Evolutionary conservation across 2,329 filamentous ascomycete species (phyloP), one percentile per base, ranked within the genome.

Genomic region (Talaromyces islandicus): DNA sequence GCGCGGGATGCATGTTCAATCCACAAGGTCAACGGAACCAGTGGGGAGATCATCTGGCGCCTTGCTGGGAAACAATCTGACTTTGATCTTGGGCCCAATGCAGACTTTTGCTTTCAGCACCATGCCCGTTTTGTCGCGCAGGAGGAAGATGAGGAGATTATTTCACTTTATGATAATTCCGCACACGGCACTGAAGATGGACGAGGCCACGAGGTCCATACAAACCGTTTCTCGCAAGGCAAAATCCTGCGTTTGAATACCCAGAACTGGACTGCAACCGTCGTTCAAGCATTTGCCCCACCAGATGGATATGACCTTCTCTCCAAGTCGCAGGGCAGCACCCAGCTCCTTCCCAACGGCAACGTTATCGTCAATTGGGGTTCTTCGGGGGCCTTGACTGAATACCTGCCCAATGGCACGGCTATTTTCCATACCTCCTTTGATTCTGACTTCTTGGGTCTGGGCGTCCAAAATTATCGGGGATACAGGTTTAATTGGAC

Each of bases 361-460:
- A 81, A 84, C 60, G 78, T 78, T 7, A 71, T 86, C 48, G 78
- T 86, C 35, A 81, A 82, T 63, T 87, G 83, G 83, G 83, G 84
- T 4, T 78, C 76, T 0, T 75, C 78, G 19, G 79, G 79, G 0
- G 78, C 77, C 2, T 65, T 80, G 24, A 70, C 71, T 5, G 71
- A 72, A n/a, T 71, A 68, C 19, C 61, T 64, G 14, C 56, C 66
- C 0, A 66, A 76, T 24, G 73, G 75, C 1, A 71, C 67, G 1
- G 66, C 70, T 1, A 70, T 77, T 11, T 74, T 76, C 59, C 75
- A 77, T 56, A 69, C 74, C 5, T 25, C 21, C 0, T 76, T 75
- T 43, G 69, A 76, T 64, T 73, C 76, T 58, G 82, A 79, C 7
- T 80, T 81, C 64, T 77, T 66, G 24, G 58, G 69, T 9, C 64